A percentile compares a stretch with the other conserved stretches of the same genome.
Conservation (phyloP, 768 basidiomycete species). For the Boletellus emodensis region DNA sequence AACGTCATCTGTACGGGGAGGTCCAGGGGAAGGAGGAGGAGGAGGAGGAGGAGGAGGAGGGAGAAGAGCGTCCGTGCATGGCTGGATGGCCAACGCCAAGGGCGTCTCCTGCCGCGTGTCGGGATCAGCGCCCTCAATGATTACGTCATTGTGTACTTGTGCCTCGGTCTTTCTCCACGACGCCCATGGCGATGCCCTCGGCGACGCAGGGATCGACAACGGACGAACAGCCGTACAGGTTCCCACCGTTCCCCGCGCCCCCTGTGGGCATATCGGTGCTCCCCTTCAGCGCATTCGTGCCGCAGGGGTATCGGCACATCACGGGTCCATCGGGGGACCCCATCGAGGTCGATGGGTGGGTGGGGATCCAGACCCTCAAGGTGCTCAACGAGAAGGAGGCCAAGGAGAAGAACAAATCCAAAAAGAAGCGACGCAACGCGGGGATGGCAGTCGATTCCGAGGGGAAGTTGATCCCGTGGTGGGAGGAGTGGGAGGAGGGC, state of each 20-base stretch:
- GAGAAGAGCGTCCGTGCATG: neutral
- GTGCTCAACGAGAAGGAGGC: slow-evolving; percentile 24
- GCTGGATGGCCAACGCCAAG: neutral
- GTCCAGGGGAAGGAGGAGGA: neutral
- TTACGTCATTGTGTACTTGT: slow-evolving; percentile 8
- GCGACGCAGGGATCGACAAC: neutral
- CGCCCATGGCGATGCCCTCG: neutral
- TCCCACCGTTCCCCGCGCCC: slow-evolving; percentile 46
- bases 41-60: neutral
- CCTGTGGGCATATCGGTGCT: slow-evolving; percentile 41
- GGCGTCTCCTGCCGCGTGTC: neutral
- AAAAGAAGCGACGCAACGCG: slow-evolving; percentile 13
- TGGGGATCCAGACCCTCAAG: slow-evolving; percentile 23
- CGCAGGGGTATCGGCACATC: slow-evolving; percentile 19
- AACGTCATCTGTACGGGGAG: slow-evolving; percentile 14
- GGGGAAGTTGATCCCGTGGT: slow-evolving; percentile 28
- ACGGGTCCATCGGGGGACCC: slow-evolving; percentile 5
- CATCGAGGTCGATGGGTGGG: slow-evolving; percentile 27
- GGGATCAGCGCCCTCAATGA: neutral
- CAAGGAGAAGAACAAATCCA: slow-evolving; percentile 12
- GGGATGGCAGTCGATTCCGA: slow-evolving; percentile 18
- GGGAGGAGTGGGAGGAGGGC: slow-evolving; percentile 32
- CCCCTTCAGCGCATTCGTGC: slow-evolving; percentile 41
- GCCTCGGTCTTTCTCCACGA: neutral
- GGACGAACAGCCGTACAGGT: slow-evolving; percentile 12